Evolutionary conservation across 2,329 filamentous ascomycete species (phyloP), one percentile per base, ranked within the genome.

Genomic region (Pochonia chlamydosporia): DNA sequence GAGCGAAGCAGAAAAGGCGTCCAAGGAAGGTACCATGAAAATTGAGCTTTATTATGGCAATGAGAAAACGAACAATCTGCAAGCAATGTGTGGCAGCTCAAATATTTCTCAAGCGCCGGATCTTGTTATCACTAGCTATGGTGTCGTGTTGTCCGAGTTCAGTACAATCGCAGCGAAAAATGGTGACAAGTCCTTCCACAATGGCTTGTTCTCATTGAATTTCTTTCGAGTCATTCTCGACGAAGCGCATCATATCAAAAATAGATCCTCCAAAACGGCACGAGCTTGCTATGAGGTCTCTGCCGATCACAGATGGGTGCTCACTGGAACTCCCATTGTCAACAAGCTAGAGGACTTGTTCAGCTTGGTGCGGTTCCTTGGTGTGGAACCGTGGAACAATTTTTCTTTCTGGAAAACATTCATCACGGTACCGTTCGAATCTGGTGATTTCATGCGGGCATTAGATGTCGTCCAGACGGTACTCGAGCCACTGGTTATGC

Each of bases 321-420:
- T 99, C 42, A 99, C 93, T 0, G 93, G 93, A 16, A 99, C 93
- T 1, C 93, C 93, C 0, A 97, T 99, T 48, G 92, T 99, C 55
- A 99, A 99, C 64, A 85, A 89, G 37, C 75, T 99, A 1, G 92
- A 97, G 63, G 93, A 97, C 65, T 71, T 99, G 13, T 97, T 96
- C 69, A 95, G 89, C 59, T 70, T 99, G 31, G 89, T 97, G 11
- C 83, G 89, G 3, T 99, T 97, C 67, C 72, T 99, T 10, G 84
- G 89, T 48, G 93, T 99, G 4, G 92, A 97, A 63, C 93, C 93
- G 0, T 99, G 93, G 93, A 93, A 87, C 59, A 97, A 97, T 64
- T 99, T 99, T 65, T 96, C 91, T 0, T 99, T 96, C 69, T 99
- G 93, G 93, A 91, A 91, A 63, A 97, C 93, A 0, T 99, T 99